A percentile compares a stretch with the other conserved stretches of the same genome.
Conservation (phyloP, 1,139 yeast species). For the Hansenula anomala region DNA sequence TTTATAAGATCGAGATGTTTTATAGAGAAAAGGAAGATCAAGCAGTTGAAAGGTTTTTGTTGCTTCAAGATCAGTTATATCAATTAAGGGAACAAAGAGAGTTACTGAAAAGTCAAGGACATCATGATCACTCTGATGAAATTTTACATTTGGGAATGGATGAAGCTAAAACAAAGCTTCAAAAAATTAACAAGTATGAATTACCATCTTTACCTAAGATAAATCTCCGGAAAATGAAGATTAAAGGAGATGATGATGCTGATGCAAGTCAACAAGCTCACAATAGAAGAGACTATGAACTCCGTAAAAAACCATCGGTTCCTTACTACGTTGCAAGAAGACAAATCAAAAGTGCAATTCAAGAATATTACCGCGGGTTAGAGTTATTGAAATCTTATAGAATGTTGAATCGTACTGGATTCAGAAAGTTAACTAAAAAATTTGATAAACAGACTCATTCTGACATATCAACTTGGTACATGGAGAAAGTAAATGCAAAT, state of each 20-base stretch:
- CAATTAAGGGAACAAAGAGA: conserved; percentile 54
- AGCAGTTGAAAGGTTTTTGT: conserved; percentile 52
- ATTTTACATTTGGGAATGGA: conserved; percentile 12
- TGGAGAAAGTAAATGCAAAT: conserved; percentile 50
- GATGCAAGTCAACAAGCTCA: conserved; percentile 12
- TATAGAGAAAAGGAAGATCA: conserved; percentile 57
- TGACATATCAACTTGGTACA: conserved; percentile 44
- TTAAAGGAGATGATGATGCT: conserved; percentile 16
- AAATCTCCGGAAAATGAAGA: conserved; percentile 30
- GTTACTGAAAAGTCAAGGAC: conserved; percentile 10
- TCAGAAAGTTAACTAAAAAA: conserved; percentile 84
- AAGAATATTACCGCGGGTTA: conserved; percentile 76
- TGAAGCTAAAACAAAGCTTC: conserved; percentile 11
- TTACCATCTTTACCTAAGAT: conserved; percentile 55
- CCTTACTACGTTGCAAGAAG: conserved; percentile 70
- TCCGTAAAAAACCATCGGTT: conserved; percentile 29
- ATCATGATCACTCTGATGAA: conserved; percentile 9
- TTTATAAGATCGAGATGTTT: conserved; percentile 55
- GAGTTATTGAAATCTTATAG: conserved; percentile 76
- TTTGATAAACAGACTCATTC: conserved; percentile 71
- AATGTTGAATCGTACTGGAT: conserved; percentile 77
- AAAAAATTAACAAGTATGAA: conserved; percentile 32
- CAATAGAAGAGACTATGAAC: conserved; percentile 30
- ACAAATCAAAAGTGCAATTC: conserved; percentile 70
- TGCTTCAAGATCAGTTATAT: conserved; percentile 64